phyloP scores from a whole-genome alignment of 1,284 basidiomycete species.

The Taiwanofungus camphoratus region DNA sequence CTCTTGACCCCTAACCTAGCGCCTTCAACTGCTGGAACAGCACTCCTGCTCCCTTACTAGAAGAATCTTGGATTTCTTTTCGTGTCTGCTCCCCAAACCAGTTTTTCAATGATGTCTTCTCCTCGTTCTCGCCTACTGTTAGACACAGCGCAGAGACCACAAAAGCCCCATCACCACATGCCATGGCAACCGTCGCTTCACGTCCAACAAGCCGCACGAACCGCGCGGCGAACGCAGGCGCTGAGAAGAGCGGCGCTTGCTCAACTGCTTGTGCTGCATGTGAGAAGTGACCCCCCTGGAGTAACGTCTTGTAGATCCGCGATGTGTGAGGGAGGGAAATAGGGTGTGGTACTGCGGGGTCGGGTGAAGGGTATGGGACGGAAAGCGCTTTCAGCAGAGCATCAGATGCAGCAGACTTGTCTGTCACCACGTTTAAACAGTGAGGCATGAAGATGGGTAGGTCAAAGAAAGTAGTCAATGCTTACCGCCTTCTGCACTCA shows the following conservation, averaged over 20 bases:
- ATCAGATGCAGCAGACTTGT: slow-evolving; percentile 60
- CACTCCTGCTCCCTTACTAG: slow-evolving; percentile 18
- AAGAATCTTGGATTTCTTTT: slow-evolving; percentile 14
- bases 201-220: slow-evolving; percentile 57
- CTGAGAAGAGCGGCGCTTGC: slow-evolving; percentile 43
- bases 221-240: slow-evolving; percentile 47
- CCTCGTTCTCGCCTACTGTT: slow-evolving; percentile 34
- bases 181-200: slow-evolving; percentile 54
- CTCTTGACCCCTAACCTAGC: no score
- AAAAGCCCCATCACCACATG: slow-evolving; percentile 67
- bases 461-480: slow-evolving; percentile 17
- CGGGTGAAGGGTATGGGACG: slow-evolving; percentile 48
- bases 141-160: slow-evolving; percentile 74
- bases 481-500: slow-evolving; percentile 75
- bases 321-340: slow-evolving; percentile 79
- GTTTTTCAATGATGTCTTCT: slow-evolving; percentile 35
- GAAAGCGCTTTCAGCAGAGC: slow-evolving; percentile 54
- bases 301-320: slow-evolving; percentile 77
- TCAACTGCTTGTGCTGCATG: slow-evolving; percentile 51
- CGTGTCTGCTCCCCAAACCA: slow-evolving; percentile 46
- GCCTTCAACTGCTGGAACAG: slow-evolving; percentile 19
- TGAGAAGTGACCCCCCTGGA: slow-evolving; percentile 87
- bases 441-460: no score
- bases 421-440: slow-evolving; percentile 31
- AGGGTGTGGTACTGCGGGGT: slow-evolving; percentile 47